Base-by-base conservation (phyloP, 2,329 filamentous ascomycete genomes). In the Fusarium sp. region DNA sequence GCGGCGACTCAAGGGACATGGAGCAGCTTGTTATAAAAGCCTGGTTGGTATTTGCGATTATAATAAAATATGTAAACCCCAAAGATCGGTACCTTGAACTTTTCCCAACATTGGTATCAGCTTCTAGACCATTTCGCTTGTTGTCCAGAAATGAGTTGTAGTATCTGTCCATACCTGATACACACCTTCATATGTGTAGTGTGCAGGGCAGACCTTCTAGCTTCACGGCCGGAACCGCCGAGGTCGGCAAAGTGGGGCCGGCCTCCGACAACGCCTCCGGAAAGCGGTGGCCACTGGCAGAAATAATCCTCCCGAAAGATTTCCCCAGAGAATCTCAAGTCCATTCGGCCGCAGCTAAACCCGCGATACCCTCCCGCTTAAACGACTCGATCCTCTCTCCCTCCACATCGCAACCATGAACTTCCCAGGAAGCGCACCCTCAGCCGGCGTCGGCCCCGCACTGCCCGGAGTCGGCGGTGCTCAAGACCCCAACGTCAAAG, bases 401-500 rank as follows among this genome's bases (percentile, higher is more conserved):
- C 52, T 36, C 58, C 50, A 57, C 49, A 61, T 28, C 34, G 17
- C 60, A 45, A 69, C 34, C 7, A 84, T 84, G 82, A 84, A 77
- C 66, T 79, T 82, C 40, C 80, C 80, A 17, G 76, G 78, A 64
- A 73, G 69, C n/a, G 71, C 68, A 39, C 58, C 72, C 26, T 52
- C 76, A 50, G 66, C 69, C 46, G 74, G 68, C 59, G 71, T 68
- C 57, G 53, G 68, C 58, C 58, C 61, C 34, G 66, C 68, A 49
- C 63, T 67, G 60, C 74, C 73, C 45, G 65, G 58, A 55, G 65
- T 72, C 38, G 75, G 76, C 36, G 78, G 77, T 68, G 77, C 80
- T 10, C 83, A 85, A 58, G 86, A 88, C 59, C 83, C 86, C 22
- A 83, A 83, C 51, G 79, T 87, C 69, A 87, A 87, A 68, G 81